Base-by-base conservation (phyloP, 768 basidiomycete species). In the Tylopilus intermedius region DNA sequence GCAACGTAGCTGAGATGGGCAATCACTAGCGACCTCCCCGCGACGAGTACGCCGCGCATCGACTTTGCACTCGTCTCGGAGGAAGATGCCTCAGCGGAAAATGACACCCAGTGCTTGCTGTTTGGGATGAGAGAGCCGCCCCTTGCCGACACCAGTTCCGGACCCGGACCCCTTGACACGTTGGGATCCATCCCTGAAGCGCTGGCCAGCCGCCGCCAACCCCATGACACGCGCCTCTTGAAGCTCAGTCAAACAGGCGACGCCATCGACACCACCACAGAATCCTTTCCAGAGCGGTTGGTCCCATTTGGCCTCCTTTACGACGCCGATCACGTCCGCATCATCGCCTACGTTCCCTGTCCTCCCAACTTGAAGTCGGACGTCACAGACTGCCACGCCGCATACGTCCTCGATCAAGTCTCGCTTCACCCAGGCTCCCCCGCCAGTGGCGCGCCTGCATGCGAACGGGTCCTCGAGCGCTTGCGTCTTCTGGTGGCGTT, bases 221-320 rank as follows among this genome's bases (percentile, higher is more conserved):
- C 21, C 38, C 53, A 65, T 43, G 59, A 61, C 22, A 32, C 52
- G 22, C 45, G n/a, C 40, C 58, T 67, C 39, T 32, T 49, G 5
- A 45, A 46, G 38, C 39, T 47, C 42, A 49, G 54, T n/a, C 45
- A 48, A 30, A 30, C 30, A 5, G 33, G 32, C 42, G 38, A 8
- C 7, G 3, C 30, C 7, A 15, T 22, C 41, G 41, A 24, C 22
- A 3, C 39, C 13, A 37, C 24, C 38, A 26, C 43, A 1, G 29
- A 30, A 40, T 18, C 51, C 41, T 57, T 62, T 46, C 65, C 65
- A 13, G 64, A 68, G 42, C 63, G 65, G 66, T 40, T 67, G 24
- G 47, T 66, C 0, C 43, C 63, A 9, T 66, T 68, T 30, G 62
- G 62, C 14, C 57, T 67, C 44, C 7, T 56, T n/a, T 66, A 57